These are phyloP conservation scores for Cercospora nicotianae DNA, from an alignment of 2,329 filamentous ascomycete species.

Conservation along the genomic window DNA sequence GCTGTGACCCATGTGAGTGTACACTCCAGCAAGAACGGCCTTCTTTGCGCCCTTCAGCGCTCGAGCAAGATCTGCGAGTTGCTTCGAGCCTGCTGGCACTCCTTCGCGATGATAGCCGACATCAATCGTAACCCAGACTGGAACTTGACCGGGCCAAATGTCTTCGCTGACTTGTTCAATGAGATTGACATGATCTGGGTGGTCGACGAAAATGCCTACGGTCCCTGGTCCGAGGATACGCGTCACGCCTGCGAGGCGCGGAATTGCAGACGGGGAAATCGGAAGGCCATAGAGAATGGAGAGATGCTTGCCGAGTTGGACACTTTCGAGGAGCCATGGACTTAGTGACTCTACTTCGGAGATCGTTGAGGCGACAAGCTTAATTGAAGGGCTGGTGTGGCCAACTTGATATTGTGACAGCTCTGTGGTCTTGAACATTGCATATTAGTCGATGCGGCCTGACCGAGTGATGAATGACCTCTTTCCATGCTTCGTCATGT, in stretches of 20 bases:
- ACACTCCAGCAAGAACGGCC: conserved; percentile 61
- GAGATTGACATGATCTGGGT: conserved; percentile 59
- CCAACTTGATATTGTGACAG: conserved; percentile 71
- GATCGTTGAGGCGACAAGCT: conserved; percentile 73
- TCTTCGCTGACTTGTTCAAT: conserved; percentile 47
- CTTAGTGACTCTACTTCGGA: conserved; percentile 68
- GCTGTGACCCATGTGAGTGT: conserved; percentile 71
- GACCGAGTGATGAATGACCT: not conserved
- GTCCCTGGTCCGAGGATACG: conserved; percentile 56
- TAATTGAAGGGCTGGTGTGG: conserved; percentile 50
- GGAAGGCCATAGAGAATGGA: conserved; percentile 76
- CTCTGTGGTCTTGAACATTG: conserved; percentile 58
- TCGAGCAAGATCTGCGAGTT: conserved; percentile 51
- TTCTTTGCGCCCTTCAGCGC: conserved; percentile 49
- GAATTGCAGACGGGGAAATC: conserved; percentile 59
- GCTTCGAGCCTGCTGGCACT: conserved; percentile 53
- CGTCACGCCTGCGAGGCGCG: conserved; percentile 60
- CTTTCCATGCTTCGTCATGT: not conserved
- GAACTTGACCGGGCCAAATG: conserved; percentile 51
- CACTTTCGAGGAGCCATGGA: conserved; percentile 59
- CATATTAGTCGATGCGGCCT: not conserved
- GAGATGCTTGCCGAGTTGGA: conserved; percentile 54
- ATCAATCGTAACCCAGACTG: conserved; percentile 72
- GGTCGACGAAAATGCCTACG: conserved; percentile 69
- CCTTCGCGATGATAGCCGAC: conserved; percentile 72